Evolutionary conservation across 2,329 filamentous ascomycete species (phyloP), one percentile per base, ranked within the genome.

Genomic region (Talaromyces sp.): DNA sequence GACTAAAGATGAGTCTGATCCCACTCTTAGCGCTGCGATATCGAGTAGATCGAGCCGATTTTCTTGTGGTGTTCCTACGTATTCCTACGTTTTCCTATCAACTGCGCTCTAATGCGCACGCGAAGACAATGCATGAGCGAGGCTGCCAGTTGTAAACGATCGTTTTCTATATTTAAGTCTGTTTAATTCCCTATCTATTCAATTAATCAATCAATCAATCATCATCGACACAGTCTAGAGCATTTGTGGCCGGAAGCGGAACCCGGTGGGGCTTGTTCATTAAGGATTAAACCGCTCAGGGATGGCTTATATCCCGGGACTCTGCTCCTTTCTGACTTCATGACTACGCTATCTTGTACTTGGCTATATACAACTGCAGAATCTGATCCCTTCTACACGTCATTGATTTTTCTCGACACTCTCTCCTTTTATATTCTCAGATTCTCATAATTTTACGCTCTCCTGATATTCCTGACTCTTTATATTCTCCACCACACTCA

Each of bases 21-120:
- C 48, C 48, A 52, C 50, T 19, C n/a, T 37, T 56, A 22, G 33
- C 52, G 52, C 52, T 56, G 33, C 31, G n/a, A 56, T 37, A 24
- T 39, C 11, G 52, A 56, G 52, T 33, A 37, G 33, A 56, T 16
- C 52, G 52, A 56, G 52, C 52, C 52, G 52, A 56, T 56, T 16
- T 27, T 16, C 24, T 43, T 16, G 47, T 31, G 27, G 27, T 31
- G 27, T 31, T 31, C 27, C 27, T 31, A 11, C 6, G 4, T 47
- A 14, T 37, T 19, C 10, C 2, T 27, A 16, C 14, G n/a, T 56
- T 8, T 31, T n/a, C 48, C 48, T 52, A 52, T 52, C 48, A 33
- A 33, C 27, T 33, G 27, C 48, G 14, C 14, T 10, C 8, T 5
- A 5, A n/a, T 27, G 4, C 16, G 22, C 24, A 52, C 48, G 48